These are phyloP conservation scores for Biscogniauxia marginata DNA, from an alignment of 2,329 filamentous ascomycete species.

Conservation along the genomic window DNA sequence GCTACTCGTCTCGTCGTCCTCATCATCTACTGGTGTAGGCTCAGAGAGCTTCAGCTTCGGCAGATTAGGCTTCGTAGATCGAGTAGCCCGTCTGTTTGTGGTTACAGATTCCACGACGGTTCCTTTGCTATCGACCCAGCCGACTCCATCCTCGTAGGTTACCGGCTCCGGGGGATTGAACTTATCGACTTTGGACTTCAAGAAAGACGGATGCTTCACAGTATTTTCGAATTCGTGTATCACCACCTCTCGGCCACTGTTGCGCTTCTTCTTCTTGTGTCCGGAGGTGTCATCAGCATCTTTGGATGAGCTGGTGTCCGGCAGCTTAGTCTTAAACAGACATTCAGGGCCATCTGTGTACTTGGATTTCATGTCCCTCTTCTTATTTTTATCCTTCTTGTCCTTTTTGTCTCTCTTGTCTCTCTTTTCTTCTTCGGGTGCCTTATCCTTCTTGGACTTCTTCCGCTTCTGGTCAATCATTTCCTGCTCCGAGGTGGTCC, in stretches of 20 bases:
- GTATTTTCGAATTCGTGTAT: slow-evolving; percentile 91
- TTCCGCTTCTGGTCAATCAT: slow-evolving; percentile 48
- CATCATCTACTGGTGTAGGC: slow-evolving; percentile 20
- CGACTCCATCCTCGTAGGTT: slow-evolving; percentile 78
- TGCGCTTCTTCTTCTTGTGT: slow-evolving; percentile 60
- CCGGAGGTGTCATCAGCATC: slow-evolving; percentile 40
- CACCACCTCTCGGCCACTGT: slow-evolving; percentile 58
- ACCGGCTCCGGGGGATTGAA: slow-evolving; percentile 45
- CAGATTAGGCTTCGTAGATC: slow-evolving; percentile 24
- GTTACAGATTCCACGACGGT: slow-evolving; percentile 66
- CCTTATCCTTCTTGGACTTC: slow-evolving; percentile 40
- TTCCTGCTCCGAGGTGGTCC: slow-evolving; percentile 67
- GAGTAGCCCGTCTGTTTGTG: slow-evolving; percentile 33
- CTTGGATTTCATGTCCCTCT: slow-evolving; percentile 65
- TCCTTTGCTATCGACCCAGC: slow-evolving; percentile 82
- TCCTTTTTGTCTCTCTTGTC: slow-evolving; percentile 50
- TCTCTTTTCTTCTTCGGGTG: slow-evolving; percentile 28
- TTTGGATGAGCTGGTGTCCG: slow-evolving; percentile 47
- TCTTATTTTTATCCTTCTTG: slow-evolving; percentile 52
- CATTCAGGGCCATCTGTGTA: slow-evolving; percentile 80
- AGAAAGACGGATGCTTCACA: slow-evolving; percentile 76
- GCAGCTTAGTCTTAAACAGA: slow-evolving; percentile 77
- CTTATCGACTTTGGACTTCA: slow-evolving; percentile 56
- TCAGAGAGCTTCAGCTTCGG: slow-evolving; percentile 13
- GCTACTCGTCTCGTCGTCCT: slow-evolving; percentile 39